phyloP scores from a whole-genome alignment of 202 grass and related monocot genomes.

The Hordeum pubiflorum region DNA sequence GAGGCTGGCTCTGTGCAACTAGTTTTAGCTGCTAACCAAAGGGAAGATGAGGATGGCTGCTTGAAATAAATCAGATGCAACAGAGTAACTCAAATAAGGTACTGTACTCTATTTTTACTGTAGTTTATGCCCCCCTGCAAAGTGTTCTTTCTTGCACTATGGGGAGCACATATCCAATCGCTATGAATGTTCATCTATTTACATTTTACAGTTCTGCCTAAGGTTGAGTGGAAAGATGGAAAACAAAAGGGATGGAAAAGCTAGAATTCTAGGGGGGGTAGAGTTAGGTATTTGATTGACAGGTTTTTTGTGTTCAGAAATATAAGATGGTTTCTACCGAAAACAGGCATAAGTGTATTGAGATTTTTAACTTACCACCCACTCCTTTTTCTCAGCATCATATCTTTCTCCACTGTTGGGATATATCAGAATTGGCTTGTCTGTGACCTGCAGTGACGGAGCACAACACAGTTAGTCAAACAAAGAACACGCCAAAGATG shows the following conservation, averaged over 20 bases:
- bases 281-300: constrained; percentile 3
- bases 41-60: not conserved
- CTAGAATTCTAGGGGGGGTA: not conserved
- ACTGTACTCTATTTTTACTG: not conserved
- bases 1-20: not conserved
- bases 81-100: not conserved
- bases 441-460: constrained; percentile 50
- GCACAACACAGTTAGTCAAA: not conserved
- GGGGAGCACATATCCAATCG: not conserved
- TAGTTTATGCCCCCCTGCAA: not conserved
- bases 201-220: not conserved
- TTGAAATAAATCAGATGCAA: not conserved
- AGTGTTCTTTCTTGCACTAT: not conserved
- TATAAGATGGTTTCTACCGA: not conserved
- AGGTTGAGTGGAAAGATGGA: not conserved
- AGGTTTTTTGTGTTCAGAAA: not conserved
- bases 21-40: not conserved
- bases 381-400: constrained; percentile 80
- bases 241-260: not conserved
- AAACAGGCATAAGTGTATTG: not conserved
- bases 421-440: constrained; percentile 96
- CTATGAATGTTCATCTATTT: not conserved
- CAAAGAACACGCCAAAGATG: not conserved
- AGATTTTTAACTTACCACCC: constrained; percentile 74
- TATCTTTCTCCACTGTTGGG: constrained; percentile 98